phyloP scores from a whole-genome alignment of 495 filamentous ascomycete species.

The Jackrogersella multiformis region DNA sequence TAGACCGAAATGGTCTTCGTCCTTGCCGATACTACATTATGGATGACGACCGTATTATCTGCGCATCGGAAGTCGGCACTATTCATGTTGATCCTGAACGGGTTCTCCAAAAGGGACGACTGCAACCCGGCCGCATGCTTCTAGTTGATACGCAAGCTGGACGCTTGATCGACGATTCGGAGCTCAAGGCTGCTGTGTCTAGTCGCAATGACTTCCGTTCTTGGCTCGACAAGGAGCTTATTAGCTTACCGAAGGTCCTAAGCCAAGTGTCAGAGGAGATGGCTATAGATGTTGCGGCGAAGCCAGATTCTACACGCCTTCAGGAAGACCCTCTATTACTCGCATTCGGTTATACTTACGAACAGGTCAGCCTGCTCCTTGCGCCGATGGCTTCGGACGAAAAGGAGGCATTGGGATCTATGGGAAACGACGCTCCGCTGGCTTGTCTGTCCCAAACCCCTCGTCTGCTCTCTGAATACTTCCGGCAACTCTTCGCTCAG shows the following conservation, averaged over 20 bases:
- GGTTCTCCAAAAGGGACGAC: constrained; percentile 91
- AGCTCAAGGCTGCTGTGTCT: constrained; percentile 90
- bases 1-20: constrained; percentile 97
- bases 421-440: constrained; percentile 98
- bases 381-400: constrained; percentile 98
- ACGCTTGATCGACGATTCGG: constrained; percentile 93
- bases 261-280: constrained; percentile 43
- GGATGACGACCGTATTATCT: constrained; percentile 98
- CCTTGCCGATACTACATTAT: constrained; percentile 99
- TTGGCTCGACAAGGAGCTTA: constrained; percentile 88
- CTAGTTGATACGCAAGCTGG: constrained; percentile 95
- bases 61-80: constrained; percentile 96
- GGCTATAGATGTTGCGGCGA: constrained; percentile 66
- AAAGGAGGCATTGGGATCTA: constrained; percentile 98
- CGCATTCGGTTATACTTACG: constrained; percentile 95
- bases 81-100: constrained; percentile 91
- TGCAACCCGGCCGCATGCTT: constrained; percentile 97
- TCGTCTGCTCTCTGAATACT: constrained; percentile 95
- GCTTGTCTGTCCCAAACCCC: constrained; percentile 91
- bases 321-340: constrained; percentile 87
- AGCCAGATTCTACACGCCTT: constrained; percentile 75
- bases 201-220: constrained; percentile 84
- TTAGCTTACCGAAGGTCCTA: constrained; percentile 80
- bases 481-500: constrained; percentile 98
- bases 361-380: constrained; percentile 93